phyloP scores from a whole-genome alignment of 257 asterid species.

The Solanum etuberosum region DNA sequence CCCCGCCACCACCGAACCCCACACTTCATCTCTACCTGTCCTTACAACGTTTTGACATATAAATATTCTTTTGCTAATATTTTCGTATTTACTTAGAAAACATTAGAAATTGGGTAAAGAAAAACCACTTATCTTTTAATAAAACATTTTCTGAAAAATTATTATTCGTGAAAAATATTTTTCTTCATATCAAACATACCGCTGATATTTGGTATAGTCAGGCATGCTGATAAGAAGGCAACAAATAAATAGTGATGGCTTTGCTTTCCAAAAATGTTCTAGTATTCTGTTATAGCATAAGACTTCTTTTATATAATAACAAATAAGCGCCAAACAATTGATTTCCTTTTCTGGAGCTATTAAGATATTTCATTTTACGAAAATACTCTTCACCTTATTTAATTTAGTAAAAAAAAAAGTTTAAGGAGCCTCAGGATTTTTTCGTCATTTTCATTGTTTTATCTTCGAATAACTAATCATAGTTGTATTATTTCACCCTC shows the following conservation, averaged over 20 bases:
- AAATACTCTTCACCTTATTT: neutral
- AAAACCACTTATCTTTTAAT: no score
- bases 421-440: neutral
- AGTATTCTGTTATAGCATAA: neutral
- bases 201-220: neutral
- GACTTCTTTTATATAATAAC: neutral
- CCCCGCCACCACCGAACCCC: no score
- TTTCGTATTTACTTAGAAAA: no score
- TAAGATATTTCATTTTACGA: neutral
- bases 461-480: neutral
- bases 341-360: neutral
- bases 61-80: no score
- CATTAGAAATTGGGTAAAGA: no score
- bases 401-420: no score
- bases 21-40: no score
- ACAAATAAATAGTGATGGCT: neutral
- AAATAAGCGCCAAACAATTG: neutral
- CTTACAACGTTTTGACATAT: no score
- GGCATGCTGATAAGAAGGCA: neutral
- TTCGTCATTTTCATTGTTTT: neutral
- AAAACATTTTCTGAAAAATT: no score
- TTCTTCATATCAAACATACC: neutral
- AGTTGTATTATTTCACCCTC: neutral
- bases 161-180: no score
- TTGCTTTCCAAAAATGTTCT: neutral